Evolutionary conservation across 2,329 filamentous ascomycete genomes (phyloP).

Genomic region (Aspergillus uvarum): DNA sequence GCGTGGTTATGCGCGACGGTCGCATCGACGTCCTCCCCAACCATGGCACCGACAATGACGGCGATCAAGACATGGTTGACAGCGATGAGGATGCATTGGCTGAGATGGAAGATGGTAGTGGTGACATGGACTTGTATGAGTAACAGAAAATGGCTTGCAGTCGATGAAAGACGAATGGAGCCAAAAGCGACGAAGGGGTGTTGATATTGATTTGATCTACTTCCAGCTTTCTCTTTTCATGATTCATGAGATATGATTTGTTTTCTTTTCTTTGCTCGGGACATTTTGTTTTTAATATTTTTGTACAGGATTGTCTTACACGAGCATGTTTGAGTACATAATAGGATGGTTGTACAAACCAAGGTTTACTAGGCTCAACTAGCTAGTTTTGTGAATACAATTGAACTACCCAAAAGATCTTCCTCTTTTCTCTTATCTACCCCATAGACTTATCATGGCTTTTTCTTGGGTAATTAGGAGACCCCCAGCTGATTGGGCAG

Average conservation of each 20-base stretch:
- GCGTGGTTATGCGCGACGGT: constrained; percentile 74
- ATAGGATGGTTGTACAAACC: background rate
- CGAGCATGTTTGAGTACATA: background rate
- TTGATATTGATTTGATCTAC: background rate
- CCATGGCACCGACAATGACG: constrained; percentile 64
- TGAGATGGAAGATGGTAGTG: constrained; percentile 62
- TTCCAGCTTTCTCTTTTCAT: background rate
- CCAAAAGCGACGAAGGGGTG: background rate
- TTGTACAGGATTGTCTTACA: background rate
- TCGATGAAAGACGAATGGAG: background rate
- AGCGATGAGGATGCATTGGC: constrained; percentile 73
- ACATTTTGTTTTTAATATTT: background rate
- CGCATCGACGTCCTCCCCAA: constrained; percentile 82
- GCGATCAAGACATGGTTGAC: constrained; percentile 72
- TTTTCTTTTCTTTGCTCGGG: constrained; percentile 1
- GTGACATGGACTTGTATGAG: constrained; percentile 65
- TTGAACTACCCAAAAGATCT: background rate
- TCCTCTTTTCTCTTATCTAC: background rate
- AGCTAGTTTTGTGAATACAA: background rate
- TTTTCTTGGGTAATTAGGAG: too few relatives aligned
- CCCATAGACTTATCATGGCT: too few relatives aligned
- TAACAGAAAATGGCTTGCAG: constrained; percentile 1
- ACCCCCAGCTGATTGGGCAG: too few relatives aligned
- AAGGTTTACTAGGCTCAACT: background rate
- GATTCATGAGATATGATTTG: constrained; percentile 4